These are phyloP conservation scores for Bipolaris gigantea DNA, from an alignment of 2,329 filamentous ascomycete genomes.

Conservation along the genomic window DNA sequence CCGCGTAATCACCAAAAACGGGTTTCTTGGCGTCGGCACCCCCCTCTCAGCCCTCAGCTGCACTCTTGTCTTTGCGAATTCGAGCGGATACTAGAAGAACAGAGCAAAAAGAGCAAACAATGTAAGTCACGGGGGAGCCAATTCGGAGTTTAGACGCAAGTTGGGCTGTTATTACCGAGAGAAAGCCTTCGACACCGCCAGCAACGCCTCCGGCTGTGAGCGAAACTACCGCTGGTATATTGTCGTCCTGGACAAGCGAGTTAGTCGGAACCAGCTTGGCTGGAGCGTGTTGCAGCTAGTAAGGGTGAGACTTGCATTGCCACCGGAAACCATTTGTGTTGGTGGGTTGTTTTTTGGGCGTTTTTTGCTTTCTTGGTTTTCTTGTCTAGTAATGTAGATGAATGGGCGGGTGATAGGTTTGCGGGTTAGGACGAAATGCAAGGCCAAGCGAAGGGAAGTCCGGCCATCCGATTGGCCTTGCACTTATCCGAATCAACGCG, in stretches of 20 bases:
- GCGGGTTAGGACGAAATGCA: constrained; percentile 12
- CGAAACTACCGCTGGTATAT: constrained; percentile 44
- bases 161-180: constrained; percentile 28
- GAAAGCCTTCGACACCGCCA: constrained; percentile 45
- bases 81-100: constrained; percentile 58
- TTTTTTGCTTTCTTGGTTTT: no score
- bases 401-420: constrained; percentile 19
- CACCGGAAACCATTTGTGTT: constrained; percentile 36
- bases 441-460: background rate
- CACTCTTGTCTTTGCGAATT: constrained; percentile 68
- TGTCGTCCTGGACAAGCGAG: constrained; percentile 32
- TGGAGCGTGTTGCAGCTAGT: no score
- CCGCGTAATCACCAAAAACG: constrained; percentile 59
- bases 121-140: constrained; percentile 16
- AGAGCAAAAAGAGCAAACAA: background rate
- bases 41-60: constrained; percentile 56
- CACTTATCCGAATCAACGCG: constrained; percentile 1
- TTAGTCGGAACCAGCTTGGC: no score
- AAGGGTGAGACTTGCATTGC: constrained; percentile 22
- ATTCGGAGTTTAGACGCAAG: no score
- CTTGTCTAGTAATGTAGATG: constrained; percentile 4
- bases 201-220: constrained; percentile 45
- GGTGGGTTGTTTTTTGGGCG: background rate
- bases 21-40: constrained; percentile 56
- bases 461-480: constrained; percentile 11